Evolutionary conservation across 352 stramenopile species (phyloP).

Genomic region (Thraustotheca clavata): DNA sequence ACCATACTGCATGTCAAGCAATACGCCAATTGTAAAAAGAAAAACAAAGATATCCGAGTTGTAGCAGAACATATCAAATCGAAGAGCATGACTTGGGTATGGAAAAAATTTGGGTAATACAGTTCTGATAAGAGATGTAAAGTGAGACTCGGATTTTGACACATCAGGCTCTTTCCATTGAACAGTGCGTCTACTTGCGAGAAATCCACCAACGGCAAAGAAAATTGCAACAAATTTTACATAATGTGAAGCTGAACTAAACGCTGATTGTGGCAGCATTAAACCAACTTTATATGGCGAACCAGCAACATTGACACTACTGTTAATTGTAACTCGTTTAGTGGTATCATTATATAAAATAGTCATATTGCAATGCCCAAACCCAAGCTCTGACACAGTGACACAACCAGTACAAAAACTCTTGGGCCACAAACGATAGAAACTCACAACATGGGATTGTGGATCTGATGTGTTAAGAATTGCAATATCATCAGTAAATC

Average conservation of each 20-base stretch:
- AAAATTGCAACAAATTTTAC: constrained; percentile 13
- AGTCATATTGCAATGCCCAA: constrained; percentile 1
- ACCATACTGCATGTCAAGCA: constrained; percentile 8
- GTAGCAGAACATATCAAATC: constrained; percentile 19
- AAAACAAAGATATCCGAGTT: constrained; percentile 17
- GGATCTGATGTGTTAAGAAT: neutral
- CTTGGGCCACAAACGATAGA: neutral
- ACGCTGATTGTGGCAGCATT: constrained; percentile 3
- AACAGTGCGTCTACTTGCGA: constrained; percentile 4
- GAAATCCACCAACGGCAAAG: constrained; percentile 2
- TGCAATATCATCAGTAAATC: neutral
- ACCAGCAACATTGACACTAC: neutral
- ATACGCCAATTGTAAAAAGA: neutral
- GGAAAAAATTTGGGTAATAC: constrained; percentile 14
- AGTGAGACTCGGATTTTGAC: neutral
- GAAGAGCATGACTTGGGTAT: constrained; percentile 14
- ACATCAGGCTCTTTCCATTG: constrained; percentile 5
- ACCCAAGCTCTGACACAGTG: neutral
- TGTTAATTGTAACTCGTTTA: neutral
- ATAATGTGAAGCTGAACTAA: neutral
- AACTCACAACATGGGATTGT: neutral
- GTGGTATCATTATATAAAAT: neutral
- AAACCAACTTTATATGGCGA: constrained; percentile 5
- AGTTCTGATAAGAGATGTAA: neutral
- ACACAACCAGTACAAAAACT: constrained; percentile 15